Evolutionary conservation across 495 filamentous ascomycete genomes (phyloP).

Genomic region (Trichoderma parareesei): DNA sequence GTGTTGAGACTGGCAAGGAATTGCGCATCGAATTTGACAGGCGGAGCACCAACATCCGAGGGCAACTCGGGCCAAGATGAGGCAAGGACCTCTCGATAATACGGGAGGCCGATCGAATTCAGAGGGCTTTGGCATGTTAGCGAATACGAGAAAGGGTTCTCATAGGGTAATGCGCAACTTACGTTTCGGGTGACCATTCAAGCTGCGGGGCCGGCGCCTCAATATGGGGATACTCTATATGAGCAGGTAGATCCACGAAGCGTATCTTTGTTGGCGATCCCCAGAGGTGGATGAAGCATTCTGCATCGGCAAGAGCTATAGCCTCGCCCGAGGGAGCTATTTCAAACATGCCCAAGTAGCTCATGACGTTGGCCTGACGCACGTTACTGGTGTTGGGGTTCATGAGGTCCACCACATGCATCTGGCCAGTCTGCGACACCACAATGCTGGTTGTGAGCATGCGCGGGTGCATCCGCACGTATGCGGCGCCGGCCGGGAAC

Average conservation of each 20-base stretch:
- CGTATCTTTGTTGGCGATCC: slow-evolving; percentile 82
- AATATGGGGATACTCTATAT: slow-evolving; percentile 68
- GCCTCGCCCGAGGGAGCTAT: slow-evolving; percentile 88
- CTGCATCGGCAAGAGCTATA: slow-evolving; percentile 69
- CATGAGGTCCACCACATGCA: slow-evolving; percentile 91
- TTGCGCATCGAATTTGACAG: slow-evolving; percentile 65
- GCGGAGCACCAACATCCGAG: slow-evolving; percentile 77
- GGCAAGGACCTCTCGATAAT: slow-evolving; percentile 77
- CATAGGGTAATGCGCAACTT: slow-evolving; percentile 22
- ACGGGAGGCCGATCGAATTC: slow-evolving; percentile 83
- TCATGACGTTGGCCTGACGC: slow-evolving; percentile 70
- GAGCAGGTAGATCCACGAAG: slow-evolving; percentile 76
- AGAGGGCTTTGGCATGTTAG: slow-evolving; percentile 50
- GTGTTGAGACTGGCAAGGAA: slow-evolving; percentile 58
- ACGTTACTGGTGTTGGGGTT: slow-evolving; percentile 85
- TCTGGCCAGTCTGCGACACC: slow-evolving; percentile 78
- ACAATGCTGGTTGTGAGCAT: slow-evolving; percentile 90
- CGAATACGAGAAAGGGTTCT: not conserved
- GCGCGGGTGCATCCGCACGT: slow-evolving; percentile 89
- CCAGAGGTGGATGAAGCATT: slow-evolving; percentile 80
- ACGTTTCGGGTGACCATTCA: slow-evolving; percentile 65
- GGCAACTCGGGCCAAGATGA: slow-evolving; percentile 84
- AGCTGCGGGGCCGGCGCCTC: slow-evolving; percentile 35
- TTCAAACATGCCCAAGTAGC: slow-evolving; percentile 64
- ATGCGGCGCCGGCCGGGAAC: slow-evolving; percentile 84